Base-by-base conservation (phyloP, 2,329 filamentous ascomycete genomes). In the Lachnellula hyalina region DNA sequence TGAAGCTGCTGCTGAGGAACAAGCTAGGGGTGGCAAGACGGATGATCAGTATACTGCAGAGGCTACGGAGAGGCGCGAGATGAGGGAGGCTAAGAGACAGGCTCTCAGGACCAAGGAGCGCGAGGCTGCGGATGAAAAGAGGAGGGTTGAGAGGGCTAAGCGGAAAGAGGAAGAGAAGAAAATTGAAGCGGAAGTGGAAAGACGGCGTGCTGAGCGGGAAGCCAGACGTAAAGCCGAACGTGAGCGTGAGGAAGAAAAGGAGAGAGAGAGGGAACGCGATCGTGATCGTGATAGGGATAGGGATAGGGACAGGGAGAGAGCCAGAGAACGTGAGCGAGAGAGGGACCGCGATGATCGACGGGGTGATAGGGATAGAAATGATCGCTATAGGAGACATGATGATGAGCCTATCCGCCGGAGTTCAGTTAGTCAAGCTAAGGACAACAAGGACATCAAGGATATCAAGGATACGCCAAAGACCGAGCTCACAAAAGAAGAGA, bases 11-110 rank as follows among this genome's bases (percentile, higher is more conserved):
- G 78, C 78, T 28, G 80, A 82, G 19, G 89, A 93, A 68, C 74
- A 81, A 42, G 61, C 73, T 9, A 82, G 80, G 51, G 89, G 89
- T 17, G 76, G 81, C 47, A 91, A 89, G 70, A 87, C 84, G 1
- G 88, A 93, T 62, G 82, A 85, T 53, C 84, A 87, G 48, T 93
- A 91, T 68, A 84, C 81, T 1, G 78, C 78, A 47, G 87, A 90
- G 56, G 85, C 85, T 2, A 78, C 81, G 9, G 75, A 74, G 6
- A 81, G 84, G 49, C 75, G 80, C 35, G 75, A 77, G 8, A 81
- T 84, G 52, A 81, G 87, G 11, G 82, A 85, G 25, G 60, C 63
- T n/a, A 65, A 62, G 79, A 85, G 66, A 78, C 81, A 47, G 21
- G 47, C 42, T 34, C 46, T 32, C 7, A 61, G 71, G 78, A 77